Base-by-base conservation (phyloP, 306 rosid genomes). In the Rosa persica region DNA sequence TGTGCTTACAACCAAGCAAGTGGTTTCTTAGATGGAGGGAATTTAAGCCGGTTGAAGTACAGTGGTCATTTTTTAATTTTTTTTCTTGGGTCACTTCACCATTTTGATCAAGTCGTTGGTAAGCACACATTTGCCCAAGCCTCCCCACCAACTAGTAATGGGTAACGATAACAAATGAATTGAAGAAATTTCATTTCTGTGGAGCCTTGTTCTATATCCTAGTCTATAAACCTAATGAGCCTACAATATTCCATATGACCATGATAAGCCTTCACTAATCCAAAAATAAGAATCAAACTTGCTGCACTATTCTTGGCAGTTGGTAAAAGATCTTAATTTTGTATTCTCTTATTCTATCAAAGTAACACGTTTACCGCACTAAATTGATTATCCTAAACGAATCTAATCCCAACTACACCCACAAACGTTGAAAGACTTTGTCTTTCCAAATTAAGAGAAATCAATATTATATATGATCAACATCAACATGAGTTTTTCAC, bases 341-440 rank as follows among this genome's bases (percentile, higher is more conserved):
- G 15, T 20, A 46, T 40, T 42, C n/a, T 64, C 39, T 10, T 46
- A 3, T 6, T 65, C 17, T 10, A 52, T 17, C 2, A 47, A 76
- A 61, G 60, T 46, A 36, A 30, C 47, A 47, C 1, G 20, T 75
- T 67, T n/a, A 55, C 65, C 20, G 70, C 78, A 54, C 39, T 60
- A 16, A 30, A 5, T 8, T 66, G 48, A 17, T 66, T 20, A 16
- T 38, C 38, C 46, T 17, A 16, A 3, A 38, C 38, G 47, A 17
- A 66, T 40, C 51, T 11, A 67, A 67, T 43, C 48, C 68, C 19
- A n/a, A 43, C 81, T 55, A 23, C 16, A 70, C 42, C 43, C 67
- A 42, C 62, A 30, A 46, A 17, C 17, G 25, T 47, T 8, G 68
- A 74, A 57, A 65, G 70, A 36, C 70, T 5, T 2, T 65, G 72